A percentile compares a stretch with the other conserved stretches of the same genome.
Conservation (phyloP, 208 protist genomes). For the Crithidia thermophila region DNA sequence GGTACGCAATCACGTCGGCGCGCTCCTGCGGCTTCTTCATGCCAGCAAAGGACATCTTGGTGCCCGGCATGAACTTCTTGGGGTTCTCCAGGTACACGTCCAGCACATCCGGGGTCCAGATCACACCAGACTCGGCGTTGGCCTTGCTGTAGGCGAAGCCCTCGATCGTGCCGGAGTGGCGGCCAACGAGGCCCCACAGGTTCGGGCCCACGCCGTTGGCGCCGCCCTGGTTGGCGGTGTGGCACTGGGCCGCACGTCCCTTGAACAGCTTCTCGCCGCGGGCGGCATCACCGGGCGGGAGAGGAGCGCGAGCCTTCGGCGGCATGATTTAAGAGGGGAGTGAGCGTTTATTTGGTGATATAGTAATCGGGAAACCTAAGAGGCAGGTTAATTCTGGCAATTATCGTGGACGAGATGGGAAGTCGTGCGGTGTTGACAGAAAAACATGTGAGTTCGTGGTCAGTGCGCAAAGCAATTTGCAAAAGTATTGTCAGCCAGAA, state of each 20-base stretch:
- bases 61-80: slow-evolving; percentile 98
- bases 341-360: slow-evolving; percentile 14
- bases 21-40: slow-evolving; percentile 95
- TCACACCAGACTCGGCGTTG: slow-evolving; percentile 93
- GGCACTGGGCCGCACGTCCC: slow-evolving; percentile 94
- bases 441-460: no score
- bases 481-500: no score
- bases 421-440: no score
- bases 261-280: slow-evolving; percentile 95
- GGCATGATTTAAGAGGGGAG: slow-evolving; percentile 44
- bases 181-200: slow-evolving; percentile 91
- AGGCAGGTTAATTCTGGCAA: neutral
- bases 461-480: no score
- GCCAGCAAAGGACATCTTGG: slow-evolving; percentile 98
- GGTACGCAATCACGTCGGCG: slow-evolving; percentile 95
- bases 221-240: slow-evolving; percentile 88
- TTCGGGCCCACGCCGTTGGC: slow-evolving; percentile 93
- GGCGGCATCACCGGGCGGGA: slow-evolving; percentile 76
- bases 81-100: slow-evolving; percentile 97
- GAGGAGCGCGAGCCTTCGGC: slow-evolving; percentile 70
- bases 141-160: slow-evolving; percentile 95
- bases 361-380: neutral
- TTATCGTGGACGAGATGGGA: no score
- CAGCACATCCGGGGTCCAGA: slow-evolving; percentile 94
- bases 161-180: slow-evolving; percentile 90